Conservation (phyloP, 495 filamentous ascomycete genomes). For the Amphirosellinia nigrospora region DNA sequence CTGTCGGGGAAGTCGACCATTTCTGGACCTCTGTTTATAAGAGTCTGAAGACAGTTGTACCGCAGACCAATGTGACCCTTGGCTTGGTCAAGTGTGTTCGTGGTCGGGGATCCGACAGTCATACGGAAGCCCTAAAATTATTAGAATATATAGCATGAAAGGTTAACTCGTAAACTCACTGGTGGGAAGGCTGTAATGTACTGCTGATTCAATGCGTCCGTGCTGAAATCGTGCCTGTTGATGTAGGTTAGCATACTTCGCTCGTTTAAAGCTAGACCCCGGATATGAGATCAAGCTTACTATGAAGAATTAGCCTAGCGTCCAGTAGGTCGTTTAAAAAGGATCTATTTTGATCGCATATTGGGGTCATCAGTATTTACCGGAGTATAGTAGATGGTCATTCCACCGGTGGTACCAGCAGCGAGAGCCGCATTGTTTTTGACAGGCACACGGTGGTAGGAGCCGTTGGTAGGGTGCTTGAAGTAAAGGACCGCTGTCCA, state of each 20-base stretch:
- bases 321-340: conserved; percentile 30
- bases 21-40: conserved; percentile 50
- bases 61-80: conserved; percentile 49
- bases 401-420: conserved; percentile 54
- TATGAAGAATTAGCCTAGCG: conserved; percentile 48
- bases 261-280: conserved; percentile 47
- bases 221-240: conserved; percentile 48
- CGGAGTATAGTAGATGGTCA: conserved; percentile 62
- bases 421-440: conserved; percentile 52
- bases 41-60: conserved; percentile 54
- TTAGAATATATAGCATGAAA: conserved; percentile 2
- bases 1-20: conserved; percentile 53
- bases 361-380: conserved; percentile 54
- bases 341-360: not conserved
- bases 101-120: conserved; percentile 56
- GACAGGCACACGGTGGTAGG: conserved; percentile 56
- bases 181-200: conserved; percentile 55
- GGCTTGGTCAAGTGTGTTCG: conserved; percentile 36
- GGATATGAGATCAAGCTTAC: not conserved
- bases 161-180: conserved; percentile 35
- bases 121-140: conserved; percentile 58
- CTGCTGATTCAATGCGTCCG: conserved; percentile 47
- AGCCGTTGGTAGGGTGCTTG: conserved; percentile 55
- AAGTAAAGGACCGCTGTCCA: conserved; percentile 60
- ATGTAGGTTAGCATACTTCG: conserved; percentile 57